phyloP scores from a whole-genome alignment of 1,139 yeast genomes.

The Pichia sp. region DNA sequence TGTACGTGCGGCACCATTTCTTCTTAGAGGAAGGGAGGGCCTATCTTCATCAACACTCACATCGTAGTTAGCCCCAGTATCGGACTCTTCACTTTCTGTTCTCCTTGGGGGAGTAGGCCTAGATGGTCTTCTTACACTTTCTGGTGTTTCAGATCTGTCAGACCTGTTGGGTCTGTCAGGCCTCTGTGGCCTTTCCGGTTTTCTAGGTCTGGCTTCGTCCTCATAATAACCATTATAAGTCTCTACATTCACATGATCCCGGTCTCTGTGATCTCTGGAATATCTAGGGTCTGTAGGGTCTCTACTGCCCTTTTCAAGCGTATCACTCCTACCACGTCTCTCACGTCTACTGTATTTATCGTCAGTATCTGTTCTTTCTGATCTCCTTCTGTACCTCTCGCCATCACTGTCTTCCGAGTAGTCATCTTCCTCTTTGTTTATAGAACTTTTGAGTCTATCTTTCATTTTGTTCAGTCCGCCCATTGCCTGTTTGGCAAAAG shows the following conservation, averaged over 20 bases:
- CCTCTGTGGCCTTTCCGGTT: neutral
- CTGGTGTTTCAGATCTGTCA: neutral
- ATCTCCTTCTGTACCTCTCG: conserved; percentile 9
- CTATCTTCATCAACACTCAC: conserved; percentile 18
- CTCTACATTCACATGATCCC: neutral
- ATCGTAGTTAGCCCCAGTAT: conserved; percentile 2
- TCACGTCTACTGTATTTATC: neutral
- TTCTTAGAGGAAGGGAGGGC: conserved; percentile 17
- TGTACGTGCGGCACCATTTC: neutral
- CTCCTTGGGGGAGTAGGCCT: neutral
- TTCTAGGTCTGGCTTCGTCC: neutral
- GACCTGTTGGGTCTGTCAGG: conserved; percentile 1
- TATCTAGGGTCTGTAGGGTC: neutral
- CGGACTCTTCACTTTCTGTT: neutral
- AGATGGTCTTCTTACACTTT: no score
- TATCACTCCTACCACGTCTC: neutral
- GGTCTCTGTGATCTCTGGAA: neutral
- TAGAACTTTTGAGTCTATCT: conserved; percentile 11
- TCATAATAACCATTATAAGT: neutral
- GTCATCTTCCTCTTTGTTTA: conserved; percentile 7
- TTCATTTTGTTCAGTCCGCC: conserved; percentile 16
- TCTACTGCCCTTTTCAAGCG: neutral
- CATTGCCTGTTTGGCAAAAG: conserved; percentile 16
- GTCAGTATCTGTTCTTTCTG: neutral
- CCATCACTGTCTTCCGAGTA: conserved; percentile 9